A percentile compares a stretch with the other conserved stretches of the same genome.
These are phyloP conservation scores for Pythium rhizo-oryzae DNA, from an alignment of 352 stramenopile species.

Conservation along the genomic window DNA sequence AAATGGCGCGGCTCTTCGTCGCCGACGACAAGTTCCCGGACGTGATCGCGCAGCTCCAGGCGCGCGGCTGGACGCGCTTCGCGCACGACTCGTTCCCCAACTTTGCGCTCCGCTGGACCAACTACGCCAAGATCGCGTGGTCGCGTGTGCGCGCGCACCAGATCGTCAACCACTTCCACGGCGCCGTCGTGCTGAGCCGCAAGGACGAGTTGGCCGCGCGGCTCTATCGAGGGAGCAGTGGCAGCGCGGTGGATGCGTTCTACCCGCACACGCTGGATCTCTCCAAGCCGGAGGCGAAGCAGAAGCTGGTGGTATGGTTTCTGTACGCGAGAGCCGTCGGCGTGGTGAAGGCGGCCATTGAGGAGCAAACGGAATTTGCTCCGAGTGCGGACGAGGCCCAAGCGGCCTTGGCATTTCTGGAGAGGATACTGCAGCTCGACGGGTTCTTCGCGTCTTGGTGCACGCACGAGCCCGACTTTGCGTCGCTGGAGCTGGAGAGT, in stretches of 20 bases:
- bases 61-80: constrained; percentile 52
- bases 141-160: constrained; percentile 38
- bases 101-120: constrained; percentile 66
- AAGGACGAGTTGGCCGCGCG: constrained; percentile 57
- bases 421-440: constrained; percentile 12
- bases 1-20: constrained; percentile 39
- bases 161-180: constrained; percentile 71
- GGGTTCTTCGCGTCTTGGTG: constrained; percentile 14
- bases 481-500: constrained; percentile 13
- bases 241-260: constrained; percentile 40
- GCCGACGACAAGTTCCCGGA: constrained; percentile 64
- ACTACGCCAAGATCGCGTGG: constrained; percentile 75
- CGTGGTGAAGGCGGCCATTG: constrained; percentile 10
- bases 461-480: constrained; percentile 2
- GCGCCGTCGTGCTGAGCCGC: constrained; percentile 61
- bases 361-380: not conserved
- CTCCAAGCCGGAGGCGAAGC: constrained; percentile 1
- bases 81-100: constrained; percentile 58
- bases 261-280: constrained; percentile 58
- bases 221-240: constrained; percentile 33
- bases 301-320: constrained; percentile 44
- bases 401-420: constrained; percentile 6
- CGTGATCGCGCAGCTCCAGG: constrained; percentile 43
- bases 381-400: not conserved
- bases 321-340: constrained; percentile 52